Base-by-base conservation (phyloP, 495 filamentous ascomycete genomes). In the Parachaetomium inaequale region DNA sequence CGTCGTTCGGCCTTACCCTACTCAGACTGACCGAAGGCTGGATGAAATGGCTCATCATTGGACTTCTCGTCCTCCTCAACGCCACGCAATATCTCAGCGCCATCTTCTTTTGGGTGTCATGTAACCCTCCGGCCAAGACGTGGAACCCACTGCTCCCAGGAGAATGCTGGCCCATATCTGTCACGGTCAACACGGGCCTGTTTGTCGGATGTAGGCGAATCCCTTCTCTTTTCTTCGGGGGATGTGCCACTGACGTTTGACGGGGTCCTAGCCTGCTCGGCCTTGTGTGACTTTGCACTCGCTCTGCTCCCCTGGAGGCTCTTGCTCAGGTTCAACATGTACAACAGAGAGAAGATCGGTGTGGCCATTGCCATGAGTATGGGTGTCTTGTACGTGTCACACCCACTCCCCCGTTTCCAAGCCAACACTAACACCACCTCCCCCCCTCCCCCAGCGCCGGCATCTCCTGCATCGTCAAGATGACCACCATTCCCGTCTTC, bases 91-190 rank as follows among this genome's bases (percentile, higher is more conserved):
- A 71, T 23, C 43, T 76, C n/a, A 76, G 70, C 38, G 74, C 72
- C 23, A 65, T 79, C 5, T 76, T 79, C 46, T 70, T 69, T 8
- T 81, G 72, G 65, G 55, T 77, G 0, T 63, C 68, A 31, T 81
- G 78, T 61, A 49, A 68, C 34, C 66, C 55, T n/a, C 76, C 77
- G 14, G 63, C 68, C 25, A 76, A 74, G 52, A 67, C 68, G 12
- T 79, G 73, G 71, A 57, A 74, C n/a, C 34, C 32, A 1, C 28
- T 31, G 42, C 54, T 64, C 19, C 55, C 19, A 0, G 73, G 74
- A 0, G 64, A 62, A 3, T 81, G 78, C 59, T 81, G 76, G 77
- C 65, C 66, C 7, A 17, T 23, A 15, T 45, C 8, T 17, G 32
- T 58, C 0, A 63, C 47, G 19, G 21, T 66, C 15, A 56, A 61